These are phyloP conservation scores for Aspergillus affinis DNA, from an alignment of 495 filamentous ascomycete species.

Conservation along the genomic window DNA sequence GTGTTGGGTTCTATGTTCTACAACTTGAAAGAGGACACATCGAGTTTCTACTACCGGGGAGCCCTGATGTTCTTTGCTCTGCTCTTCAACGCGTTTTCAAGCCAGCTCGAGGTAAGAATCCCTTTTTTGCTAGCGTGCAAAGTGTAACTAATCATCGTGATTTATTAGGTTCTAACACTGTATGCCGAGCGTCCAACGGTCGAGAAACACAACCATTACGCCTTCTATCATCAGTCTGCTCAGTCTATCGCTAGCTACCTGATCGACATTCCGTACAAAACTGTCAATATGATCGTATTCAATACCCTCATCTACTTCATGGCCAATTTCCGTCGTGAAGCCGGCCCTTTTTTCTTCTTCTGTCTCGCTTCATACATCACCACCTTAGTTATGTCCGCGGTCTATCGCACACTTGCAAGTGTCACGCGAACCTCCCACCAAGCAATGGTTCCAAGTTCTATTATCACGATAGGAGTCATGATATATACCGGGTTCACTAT, in stretches of 20 bases:
- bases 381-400: conserved; percentile 63
- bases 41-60: conserved; percentile 70
- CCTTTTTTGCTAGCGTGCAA: too few relatives aligned
- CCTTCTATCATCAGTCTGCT: conserved; percentile 58
- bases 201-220: conserved; percentile 58
- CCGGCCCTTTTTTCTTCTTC: conserved; percentile 74
- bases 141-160: too few relatives aligned
- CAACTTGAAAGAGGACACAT: conserved; percentile 59
- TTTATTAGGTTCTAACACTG: conserved; percentile 43
- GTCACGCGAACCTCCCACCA: conserved; percentile 65
- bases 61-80: conserved; percentile 83
- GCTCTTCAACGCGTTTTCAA: conserved; percentile 77
- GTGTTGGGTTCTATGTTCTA: conserved; percentile 82
- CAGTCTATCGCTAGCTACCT: conserved; percentile 55
- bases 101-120: conserved; percentile 53
- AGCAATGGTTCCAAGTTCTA: conserved; percentile 32
- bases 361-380: conserved; percentile 63
- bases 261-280: conserved; percentile 53
- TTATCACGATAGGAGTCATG: conserved; percentile 32
- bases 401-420: conserved; percentile 68
- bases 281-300: conserved; percentile 41
- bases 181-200: conserved; percentile 58
- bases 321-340: conserved; percentile 50
- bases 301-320: conserved; percentile 56
- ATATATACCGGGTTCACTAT: conserved; percentile 39